Conservation (phyloP, 2,329 filamentous ascomycete genomes). For the Lasiodiplodia hormozganensis region DNA sequence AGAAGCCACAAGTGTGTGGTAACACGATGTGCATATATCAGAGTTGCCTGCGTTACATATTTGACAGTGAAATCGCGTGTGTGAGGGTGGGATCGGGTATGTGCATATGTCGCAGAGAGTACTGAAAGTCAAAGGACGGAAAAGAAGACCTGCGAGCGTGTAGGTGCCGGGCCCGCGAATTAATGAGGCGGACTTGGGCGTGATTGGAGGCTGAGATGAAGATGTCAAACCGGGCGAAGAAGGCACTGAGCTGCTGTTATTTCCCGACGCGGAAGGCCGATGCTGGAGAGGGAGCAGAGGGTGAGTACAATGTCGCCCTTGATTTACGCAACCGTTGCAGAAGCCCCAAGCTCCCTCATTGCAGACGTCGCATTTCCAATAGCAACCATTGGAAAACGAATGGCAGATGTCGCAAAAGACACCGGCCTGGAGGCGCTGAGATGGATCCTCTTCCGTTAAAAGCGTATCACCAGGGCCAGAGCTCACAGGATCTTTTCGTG, state of each 20-base stretch:
- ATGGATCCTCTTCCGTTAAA: slow-evolving; percentile 65
- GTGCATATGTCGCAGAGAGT: slow-evolving; percentile 82
- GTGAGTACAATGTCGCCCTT: slow-evolving; percentile 81
- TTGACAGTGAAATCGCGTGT: slow-evolving; percentile 80
- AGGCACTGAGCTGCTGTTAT: slow-evolving; percentile 32
- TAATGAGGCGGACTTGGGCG: slow-evolving; percentile 40
- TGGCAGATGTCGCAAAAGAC: slow-evolving; percentile 83
- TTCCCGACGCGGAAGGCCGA: slow-evolving; percentile 40
- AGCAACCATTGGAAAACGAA: slow-evolving; percentile 78
- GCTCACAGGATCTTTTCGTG: slow-evolving; percentile 30
- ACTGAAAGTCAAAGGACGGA: slow-evolving; percentile 73
- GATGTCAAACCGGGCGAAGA: slow-evolving; percentile 42
- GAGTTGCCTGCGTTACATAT: slow-evolving; percentile 82
- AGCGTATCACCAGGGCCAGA: slow-evolving; percentile 33
- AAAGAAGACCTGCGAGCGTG: slow-evolving; percentile 51
- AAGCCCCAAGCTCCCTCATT: slow-evolving; percentile 96
- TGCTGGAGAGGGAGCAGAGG: slow-evolving; percentile 78
- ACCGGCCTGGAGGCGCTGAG: slow-evolving; percentile 73
- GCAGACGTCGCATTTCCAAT: slow-evolving; percentile 87
- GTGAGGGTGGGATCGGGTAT: slow-evolving; percentile 71
- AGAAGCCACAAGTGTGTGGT: slow-evolving; percentile 68
- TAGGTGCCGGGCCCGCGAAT: slow-evolving; percentile 43
- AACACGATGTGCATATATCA: slow-evolving; percentile 83
- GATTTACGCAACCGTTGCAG: slow-evolving; percentile 86
- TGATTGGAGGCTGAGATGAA: slow-evolving; percentile 37